phyloP scores from a whole-genome alignment of 805 yeast genomes.

The Wickerhamiella australiensis region DNA sequence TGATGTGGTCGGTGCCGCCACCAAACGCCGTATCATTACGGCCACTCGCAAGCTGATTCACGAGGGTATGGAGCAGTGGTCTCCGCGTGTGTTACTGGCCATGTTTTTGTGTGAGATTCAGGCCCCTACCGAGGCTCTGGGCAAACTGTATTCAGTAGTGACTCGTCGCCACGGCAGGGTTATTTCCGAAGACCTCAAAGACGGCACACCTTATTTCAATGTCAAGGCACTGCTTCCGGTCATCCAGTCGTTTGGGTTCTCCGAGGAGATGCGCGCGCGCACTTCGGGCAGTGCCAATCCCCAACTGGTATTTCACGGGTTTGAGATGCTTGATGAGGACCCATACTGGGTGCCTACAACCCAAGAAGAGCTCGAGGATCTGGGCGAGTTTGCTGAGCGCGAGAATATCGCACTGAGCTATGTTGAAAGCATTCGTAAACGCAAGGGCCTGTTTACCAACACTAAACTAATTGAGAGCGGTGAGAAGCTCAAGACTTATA shows the following conservation, averaged over 20 bases:
- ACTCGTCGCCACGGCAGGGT: conserved; percentile 79
- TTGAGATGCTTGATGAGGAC: conserved; percentile 73
- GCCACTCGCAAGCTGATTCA: conserved; percentile 63
- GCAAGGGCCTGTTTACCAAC: conserved; percentile 82
- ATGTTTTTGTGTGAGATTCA: conserved; percentile 92
- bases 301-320: conserved; percentile 83
- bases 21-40: conserved; percentile 62
- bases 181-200: conserved; percentile 88
- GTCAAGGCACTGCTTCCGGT: conserved; percentile 81
- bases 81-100: conserved; percentile 85
- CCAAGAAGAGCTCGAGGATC: conserved; percentile 85
- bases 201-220: conserved; percentile 93
- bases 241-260: conserved; percentile 89
- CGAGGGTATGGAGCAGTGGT: conserved; percentile 58
- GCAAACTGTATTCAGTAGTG: conserved; percentile 89
- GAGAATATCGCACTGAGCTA: conserved; percentile 83
- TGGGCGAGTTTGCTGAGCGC: conserved; percentile 85
- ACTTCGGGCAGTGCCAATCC: conserved; percentile 98
- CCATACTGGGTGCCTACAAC: conserved; percentile 99
- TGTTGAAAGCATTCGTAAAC: conserved; percentile 66
- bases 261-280: conserved; percentile 84
- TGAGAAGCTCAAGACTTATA: conserved; percentile 32
- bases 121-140: conserved; percentile 85
- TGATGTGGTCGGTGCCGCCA: conserved; percentile 18
- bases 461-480: conserved; percentile 86